Evolutionary conservation across 1,284 basidiomycete species (phyloP), one percentile per base, ranked within the genome.

Genomic region (Cutaneotrichosporon sp.): DNA sequence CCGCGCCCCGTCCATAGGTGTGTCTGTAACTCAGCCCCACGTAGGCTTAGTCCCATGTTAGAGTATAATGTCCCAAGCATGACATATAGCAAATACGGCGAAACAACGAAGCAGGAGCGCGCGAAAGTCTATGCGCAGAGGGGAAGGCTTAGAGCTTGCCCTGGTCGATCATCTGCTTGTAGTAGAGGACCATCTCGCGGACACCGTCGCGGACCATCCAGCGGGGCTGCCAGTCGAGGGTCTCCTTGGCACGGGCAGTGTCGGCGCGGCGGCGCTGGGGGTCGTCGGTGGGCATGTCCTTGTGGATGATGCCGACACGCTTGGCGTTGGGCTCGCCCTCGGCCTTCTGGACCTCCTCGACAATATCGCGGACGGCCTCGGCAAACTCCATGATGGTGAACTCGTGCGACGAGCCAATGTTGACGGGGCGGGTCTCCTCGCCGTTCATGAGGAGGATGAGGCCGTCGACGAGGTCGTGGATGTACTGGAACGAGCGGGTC

Each of bases 401-500:
- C 82, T 99, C 95, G 79, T 95, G 91, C 53, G 86, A 82, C 73
- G 91, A 93, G 64, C 95, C 95, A 69, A 99, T 88, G 84, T 99
- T 99, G 78, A 95, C 91, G 2, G 95, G 94, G 47, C 92, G 89
- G 59, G 89, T 86, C 80, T 95, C 91, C 73, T 86, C 81, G 47
- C 90, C 92, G 84, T 93, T 95, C 92, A 95, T 95, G 71, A 95
- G 84, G 49, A 89, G 87, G 79, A 95, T 95, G 60, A 95, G 82
- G 62, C 80, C 80, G 68, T 84, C 82, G 60, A 84, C 76, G 46
- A 84, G 75, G 71, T 84, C 84, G 73, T 83, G 82, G 22, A 83
- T 76, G 75, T 94, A 97, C 82, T 94, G 92, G 87, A 98, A 97
- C 20, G 94, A 97, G 61, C 95, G 89, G 22, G 95, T 98, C 81